Conservation (phyloP, 371 early-diverging fungal species). For the Mortierella sp. region DNA sequence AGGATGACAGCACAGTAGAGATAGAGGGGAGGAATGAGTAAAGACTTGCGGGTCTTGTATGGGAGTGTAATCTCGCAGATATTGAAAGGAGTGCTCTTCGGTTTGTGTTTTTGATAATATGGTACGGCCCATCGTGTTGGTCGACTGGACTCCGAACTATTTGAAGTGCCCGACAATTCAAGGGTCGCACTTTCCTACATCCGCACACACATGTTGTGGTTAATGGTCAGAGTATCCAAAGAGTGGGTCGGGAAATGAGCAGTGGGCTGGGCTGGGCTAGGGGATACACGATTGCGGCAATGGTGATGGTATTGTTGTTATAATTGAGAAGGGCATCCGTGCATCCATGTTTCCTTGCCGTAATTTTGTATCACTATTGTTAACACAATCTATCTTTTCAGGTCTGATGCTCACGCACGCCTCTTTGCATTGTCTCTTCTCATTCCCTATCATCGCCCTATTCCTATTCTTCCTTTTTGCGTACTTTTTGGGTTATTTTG, state of each 20-base stretch:
- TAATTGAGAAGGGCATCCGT: slow-evolving; percentile 19
- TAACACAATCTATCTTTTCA: not conserved
- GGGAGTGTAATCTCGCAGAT: not conserved
- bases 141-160: too few species aligned
- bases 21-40: not conserved
- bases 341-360: slow-evolving; percentile 18
- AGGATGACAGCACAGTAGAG: not conserved
- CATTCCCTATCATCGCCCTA: not conserved
- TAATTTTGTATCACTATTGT: slow-evolving; percentile 24
- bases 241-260: not conserved
- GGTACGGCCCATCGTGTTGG: too few species aligned
- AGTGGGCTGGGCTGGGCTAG: not conserved
- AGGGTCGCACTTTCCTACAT: too few species aligned
- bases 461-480: not conserved
- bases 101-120: too few species aligned
- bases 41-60: not conserved
- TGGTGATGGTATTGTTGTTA: not conserved
- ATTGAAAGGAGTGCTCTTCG: too few species aligned
- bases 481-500: not conserved
- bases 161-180: too few species aligned
- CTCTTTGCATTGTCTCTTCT: not conserved
- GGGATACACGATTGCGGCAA: not conserved
- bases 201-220: not conserved
- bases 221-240: not conserved
- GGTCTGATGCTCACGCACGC: not conserved